phyloP scores from a whole-genome alignment of 495 filamentous ascomycete species.

The Podospora sp. region DNA sequence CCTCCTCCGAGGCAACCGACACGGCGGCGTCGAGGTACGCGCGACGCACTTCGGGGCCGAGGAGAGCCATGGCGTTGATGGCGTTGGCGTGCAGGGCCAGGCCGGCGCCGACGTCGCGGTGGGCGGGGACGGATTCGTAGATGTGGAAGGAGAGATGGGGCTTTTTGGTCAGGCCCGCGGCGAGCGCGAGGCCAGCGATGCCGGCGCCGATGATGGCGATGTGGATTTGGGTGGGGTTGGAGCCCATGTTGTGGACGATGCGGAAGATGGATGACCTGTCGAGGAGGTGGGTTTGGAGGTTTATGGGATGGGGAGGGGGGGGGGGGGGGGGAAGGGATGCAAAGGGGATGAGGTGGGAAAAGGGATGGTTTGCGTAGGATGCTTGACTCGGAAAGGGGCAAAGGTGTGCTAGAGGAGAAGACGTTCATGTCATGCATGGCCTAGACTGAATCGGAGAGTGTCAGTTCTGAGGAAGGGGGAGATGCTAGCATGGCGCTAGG shows the following conservation, averaged over 20 bases:
- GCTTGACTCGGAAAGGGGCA: too few species aligned
- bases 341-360: too few species aligned
- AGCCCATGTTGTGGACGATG: constrained; percentile 18
- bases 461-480: too few species aligned
- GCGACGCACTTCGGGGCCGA: constrained; percentile 37
- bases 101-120: constrained; percentile 43
- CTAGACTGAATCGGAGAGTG: too few species aligned
- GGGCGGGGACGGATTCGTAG: constrained; percentile 35
- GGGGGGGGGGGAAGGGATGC: background rate
- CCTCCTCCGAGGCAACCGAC: constrained; percentile 34
- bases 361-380: too few species aligned
- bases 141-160: constrained; percentile 36
- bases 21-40: constrained; percentile 42
- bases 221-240: constrained; percentile 20
- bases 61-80: constrained; percentile 39
- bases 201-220: constrained; percentile 44
- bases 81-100: constrained; percentile 44
- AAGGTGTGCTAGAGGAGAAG: too few species aligned
- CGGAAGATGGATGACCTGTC: background rate
- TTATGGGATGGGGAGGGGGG: background rate
- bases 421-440: too few species aligned
- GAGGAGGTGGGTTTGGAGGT: background rate
- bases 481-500: too few species aligned
- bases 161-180: constrained; percentile 37
- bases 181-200: constrained; percentile 42